phyloP scores from a whole-genome alignment of 2,329 filamentous ascomycete species.

The Thermoascus crustaceus region DNA sequence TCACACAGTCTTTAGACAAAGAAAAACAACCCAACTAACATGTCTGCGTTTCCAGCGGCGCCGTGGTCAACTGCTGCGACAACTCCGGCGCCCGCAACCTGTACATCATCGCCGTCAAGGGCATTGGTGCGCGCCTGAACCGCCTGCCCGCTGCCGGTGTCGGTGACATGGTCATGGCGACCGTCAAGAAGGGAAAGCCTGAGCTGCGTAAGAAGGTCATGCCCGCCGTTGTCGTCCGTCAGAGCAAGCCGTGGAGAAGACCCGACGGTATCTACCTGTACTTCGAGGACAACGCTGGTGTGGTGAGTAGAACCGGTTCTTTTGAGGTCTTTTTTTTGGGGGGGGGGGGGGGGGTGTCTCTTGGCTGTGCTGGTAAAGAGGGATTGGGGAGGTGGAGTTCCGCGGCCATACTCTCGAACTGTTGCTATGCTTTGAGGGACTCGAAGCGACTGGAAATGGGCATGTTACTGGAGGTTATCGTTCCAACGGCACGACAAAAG shows the following conservation, averaged over 20 bases:
- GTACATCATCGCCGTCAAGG: conserved; percentile 99
- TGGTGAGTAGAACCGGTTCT: conserved; percentile 55
- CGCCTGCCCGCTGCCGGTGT: conserved; percentile 94
- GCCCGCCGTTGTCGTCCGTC: conserved; percentile 96
- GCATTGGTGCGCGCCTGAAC: conserved; percentile 95
- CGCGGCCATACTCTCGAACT: too few relatives aligned
- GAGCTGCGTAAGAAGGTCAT: conserved; percentile 99
- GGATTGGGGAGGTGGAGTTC: not conserved
- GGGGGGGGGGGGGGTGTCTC: too few relatives aligned
- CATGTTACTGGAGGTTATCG: too few relatives aligned
- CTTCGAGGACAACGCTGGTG: conserved; percentile 99
- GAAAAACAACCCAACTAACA: conserved; percentile 14
- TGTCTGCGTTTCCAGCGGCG: conserved; percentile 56
- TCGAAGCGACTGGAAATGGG: too few relatives aligned
- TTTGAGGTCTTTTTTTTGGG: conserved; percentile 4
- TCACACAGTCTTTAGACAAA: conserved; percentile 7
- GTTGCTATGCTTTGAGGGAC: too few relatives aligned
- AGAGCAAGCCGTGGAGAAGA: conserved; percentile 99
- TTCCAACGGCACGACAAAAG: too few relatives aligned
- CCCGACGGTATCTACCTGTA: conserved; percentile 98
- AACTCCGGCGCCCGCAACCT: conserved; percentile 98
- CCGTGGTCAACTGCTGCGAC: conserved; percentile 99
- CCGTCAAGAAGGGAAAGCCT: conserved; percentile 99
- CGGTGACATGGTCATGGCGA: conserved; percentile 99
- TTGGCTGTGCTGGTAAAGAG: not conserved